Percentiles rank a stretch among this genome's conserved stretches.
Conservation (phyloP, 495 filamentous ascomycete species). For the Beverwykella pulmonaria region DNA sequence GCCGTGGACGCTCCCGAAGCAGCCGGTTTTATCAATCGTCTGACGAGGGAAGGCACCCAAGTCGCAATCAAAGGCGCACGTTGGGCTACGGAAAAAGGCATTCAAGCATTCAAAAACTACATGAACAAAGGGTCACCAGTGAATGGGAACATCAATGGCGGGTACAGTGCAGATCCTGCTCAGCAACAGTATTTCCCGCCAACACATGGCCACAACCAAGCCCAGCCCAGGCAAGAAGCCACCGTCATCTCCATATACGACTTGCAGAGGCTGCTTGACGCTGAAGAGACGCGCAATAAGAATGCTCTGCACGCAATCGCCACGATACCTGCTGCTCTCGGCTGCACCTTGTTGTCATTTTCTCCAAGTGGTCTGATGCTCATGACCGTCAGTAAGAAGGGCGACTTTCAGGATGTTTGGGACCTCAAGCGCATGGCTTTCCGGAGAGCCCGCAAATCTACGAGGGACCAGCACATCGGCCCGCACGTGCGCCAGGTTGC, state of each 20-base stretch:
- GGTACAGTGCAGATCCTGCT: conserved; percentile 36
- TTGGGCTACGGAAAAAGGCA: conserved; percentile 83
- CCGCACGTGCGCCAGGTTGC: conserved; percentile 80
- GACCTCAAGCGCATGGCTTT: conserved; percentile 76
- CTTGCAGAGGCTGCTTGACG: conserved; percentile 61
- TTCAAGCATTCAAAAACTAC: conserved; percentile 86
- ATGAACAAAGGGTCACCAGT: conserved; percentile 65
- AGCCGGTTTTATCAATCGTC: conserved; percentile 79
- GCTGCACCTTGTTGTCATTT: conserved; percentile 90
- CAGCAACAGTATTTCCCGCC: conserved; percentile 63
- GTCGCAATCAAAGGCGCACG: conserved; percentile 85
- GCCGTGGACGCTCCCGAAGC: conserved; percentile 75
- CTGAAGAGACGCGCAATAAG: conserved; percentile 49
- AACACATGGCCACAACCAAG: conserved; percentile 58
- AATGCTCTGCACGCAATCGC: conserved; percentile 63
- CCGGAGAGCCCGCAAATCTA: conserved; percentile 46
- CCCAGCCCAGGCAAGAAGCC: conserved; percentile 61
- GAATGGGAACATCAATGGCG: conserved; percentile 47
- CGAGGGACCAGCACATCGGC: conserved; percentile 39
- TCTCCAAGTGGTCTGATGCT: conserved; percentile 81
- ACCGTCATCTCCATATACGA: conserved; percentile 85
- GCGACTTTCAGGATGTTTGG: conserved; percentile 91
- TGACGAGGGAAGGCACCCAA: conserved; percentile 85
- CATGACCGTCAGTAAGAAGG: conserved; percentile 87
- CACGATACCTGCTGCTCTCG: conserved; percentile 77